Conservation (phyloP, 306 rosid species). For the Glycine tomentella region DNA sequence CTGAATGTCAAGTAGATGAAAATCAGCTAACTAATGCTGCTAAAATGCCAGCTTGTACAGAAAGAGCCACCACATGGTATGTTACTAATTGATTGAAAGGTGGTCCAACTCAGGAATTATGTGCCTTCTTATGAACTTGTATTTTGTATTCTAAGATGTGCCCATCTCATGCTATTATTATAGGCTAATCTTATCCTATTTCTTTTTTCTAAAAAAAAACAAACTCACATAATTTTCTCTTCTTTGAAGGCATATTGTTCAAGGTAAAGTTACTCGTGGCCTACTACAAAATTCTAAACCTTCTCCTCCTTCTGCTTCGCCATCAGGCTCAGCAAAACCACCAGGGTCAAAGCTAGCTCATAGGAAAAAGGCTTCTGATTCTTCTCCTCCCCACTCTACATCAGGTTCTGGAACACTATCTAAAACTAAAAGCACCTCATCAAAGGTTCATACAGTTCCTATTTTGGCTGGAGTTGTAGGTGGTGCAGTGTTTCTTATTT, state of each 20-base stretch:
- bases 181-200: neutral
- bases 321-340: slow-evolving; percentile 1
- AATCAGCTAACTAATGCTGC: slow-evolving; percentile 55
- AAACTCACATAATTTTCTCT: neutral
- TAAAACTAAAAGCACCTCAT: neutral
- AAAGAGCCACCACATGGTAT: slow-evolving; percentile 61
- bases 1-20: slow-evolving; percentile 81
- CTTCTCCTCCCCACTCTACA: slow-evolving; percentile 40
- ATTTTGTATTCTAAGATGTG: neutral
- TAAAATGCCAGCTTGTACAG: slow-evolving; percentile 51
- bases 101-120: neutral
- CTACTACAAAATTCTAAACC: neutral
- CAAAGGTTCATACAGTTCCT: neutral
- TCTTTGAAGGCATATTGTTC: slow-evolving; percentile 51
- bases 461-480: slow-evolving; percentile 64
- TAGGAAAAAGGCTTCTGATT: neutral
- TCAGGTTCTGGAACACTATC: neutral
- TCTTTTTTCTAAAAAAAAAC: neutral
- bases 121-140: slow-evolving; percentile 22
- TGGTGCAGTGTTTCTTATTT: slow-evolving; percentile 50
- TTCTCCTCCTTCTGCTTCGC: slow-evolving; percentile 5
- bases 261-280: slow-evolving; percentile 42
- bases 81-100: slow-evolving; percentile 48
- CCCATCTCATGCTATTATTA: neutral
- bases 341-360: neutral